These are phyloP conservation scores for Backusella luteola DNA, from an alignment of 192 early-diverging fungal species.

Conservation along the genomic window DNA sequence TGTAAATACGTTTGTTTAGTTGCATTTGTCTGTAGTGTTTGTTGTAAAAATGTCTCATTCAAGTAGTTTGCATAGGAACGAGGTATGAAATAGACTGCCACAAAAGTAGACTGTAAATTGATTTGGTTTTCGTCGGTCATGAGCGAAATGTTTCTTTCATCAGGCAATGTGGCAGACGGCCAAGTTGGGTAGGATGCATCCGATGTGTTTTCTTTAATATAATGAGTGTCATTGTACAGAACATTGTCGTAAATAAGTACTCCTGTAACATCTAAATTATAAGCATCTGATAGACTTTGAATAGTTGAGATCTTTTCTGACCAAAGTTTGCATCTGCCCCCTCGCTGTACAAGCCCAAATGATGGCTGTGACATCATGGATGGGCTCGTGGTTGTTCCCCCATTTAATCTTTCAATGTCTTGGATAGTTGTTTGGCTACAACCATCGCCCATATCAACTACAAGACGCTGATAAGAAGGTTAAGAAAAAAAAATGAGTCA, in stretches of 20 bases:
- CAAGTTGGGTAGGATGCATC: constrained; percentile 7
- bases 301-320: constrained; percentile 21
- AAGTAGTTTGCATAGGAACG: constrained; percentile 4
- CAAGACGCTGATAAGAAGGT: constrained; percentile 7
- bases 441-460: constrained; percentile 30
- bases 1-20: constrained; percentile 17
- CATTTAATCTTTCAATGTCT: constrained; percentile 12
- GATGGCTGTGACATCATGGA: constrained; percentile 19
- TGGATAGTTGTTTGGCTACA: constrained; percentile 15
- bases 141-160: constrained; percentile 10
- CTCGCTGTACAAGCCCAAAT: constrained; percentile 23
- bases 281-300: constrained; percentile 7
- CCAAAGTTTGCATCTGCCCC: constrained; percentile 22
- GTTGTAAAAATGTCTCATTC: neutral
- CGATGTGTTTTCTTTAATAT: neutral
- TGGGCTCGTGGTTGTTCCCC: neutral
- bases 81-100: constrained; percentile 33
- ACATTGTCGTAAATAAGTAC: constrained; percentile 26
- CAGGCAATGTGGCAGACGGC: neutral
- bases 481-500: neutral
- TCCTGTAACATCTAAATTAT: constrained; percentile 10
- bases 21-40: neutral
- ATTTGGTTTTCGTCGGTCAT: constrained; percentile 28
- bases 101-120: neutral
- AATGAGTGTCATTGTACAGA: constrained; percentile 11